A percentile compares a stretch with the other conserved stretches of the same genome.
These are phyloP conservation scores for Cystobasidium sp. DNA, from an alignment of 1,284 basidiomycete species.

Conservation along the genomic window DNA sequence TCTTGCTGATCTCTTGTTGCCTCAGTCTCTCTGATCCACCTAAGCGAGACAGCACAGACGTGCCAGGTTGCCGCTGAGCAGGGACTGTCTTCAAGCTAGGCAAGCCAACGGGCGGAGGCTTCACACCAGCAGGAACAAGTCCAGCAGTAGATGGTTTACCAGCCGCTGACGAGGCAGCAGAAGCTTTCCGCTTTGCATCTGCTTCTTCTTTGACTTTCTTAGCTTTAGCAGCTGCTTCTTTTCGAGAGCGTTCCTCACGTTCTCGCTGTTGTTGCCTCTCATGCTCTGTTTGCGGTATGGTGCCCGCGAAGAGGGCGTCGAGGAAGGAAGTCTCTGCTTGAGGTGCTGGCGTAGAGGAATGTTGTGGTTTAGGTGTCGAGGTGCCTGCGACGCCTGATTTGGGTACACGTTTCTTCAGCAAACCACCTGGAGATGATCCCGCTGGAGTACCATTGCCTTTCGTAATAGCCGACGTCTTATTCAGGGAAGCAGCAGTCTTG, in stretches of 20 bases:
- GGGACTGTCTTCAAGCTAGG: constrained; percentile 7
- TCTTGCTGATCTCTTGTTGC: constrained; percentile 19
- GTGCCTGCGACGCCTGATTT: neutral
- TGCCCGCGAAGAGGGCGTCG: constrained; percentile 35
- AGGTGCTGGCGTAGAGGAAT: neutral
- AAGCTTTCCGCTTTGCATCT: constrained; percentile 25
- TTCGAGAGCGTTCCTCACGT: constrained; percentile 25
- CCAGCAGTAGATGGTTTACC: constrained; percentile 4
- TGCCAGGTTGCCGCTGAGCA: neutral
- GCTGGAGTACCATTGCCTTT: constrained; percentile 6
- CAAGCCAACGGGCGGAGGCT: constrained; percentile 19
- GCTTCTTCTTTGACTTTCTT: constrained; percentile 27
- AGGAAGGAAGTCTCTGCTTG: constrained; percentile 28
- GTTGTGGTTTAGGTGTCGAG: constrained; percentile 8
- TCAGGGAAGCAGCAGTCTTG: neutral
- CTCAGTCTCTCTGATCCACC: constrained; percentile 25
- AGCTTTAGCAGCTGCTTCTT: constrained; percentile 18
- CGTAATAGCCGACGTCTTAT: neutral
- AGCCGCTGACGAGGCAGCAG: neutral
- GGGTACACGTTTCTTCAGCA: neutral
- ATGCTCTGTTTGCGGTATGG: constrained; percentile 40
- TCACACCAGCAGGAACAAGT: neutral
- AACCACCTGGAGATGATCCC: neutral
- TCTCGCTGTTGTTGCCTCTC: constrained; percentile 28
- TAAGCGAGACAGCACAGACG: constrained; percentile 16